Percentiles rank a stretch among this genome's conserved stretches.
These are phyloP conservation scores for Kazachstania africana DNA, from an alignment of 805 yeast genomes.

Conservation along the genomic window DNA sequence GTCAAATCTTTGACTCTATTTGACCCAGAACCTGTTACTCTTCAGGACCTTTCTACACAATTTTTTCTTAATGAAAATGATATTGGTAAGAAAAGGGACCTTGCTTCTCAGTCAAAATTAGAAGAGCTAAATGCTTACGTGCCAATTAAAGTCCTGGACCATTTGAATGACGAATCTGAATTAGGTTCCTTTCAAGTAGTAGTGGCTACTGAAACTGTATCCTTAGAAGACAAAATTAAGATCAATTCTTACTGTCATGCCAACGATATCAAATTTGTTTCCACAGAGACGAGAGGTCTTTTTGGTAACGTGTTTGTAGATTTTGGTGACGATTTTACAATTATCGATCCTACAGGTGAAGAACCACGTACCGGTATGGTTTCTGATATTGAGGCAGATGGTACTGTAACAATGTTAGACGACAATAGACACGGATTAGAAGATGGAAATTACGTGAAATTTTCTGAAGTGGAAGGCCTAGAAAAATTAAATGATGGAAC, in stretches of 20 bases:
- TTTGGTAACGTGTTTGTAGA: conserved; percentile 87
- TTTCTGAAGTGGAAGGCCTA: conserved; percentile 76
- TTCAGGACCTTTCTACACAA: conserved; percentile 77
- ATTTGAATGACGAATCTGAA: conserved; percentile 38
- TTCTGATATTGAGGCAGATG: conserved; percentile 76
- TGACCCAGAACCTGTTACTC: conserved; percentile 60
- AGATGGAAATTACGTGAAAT: conserved; percentile 84
- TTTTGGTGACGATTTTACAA: conserved; percentile 70
- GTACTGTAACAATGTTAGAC: conserved; percentile 87
- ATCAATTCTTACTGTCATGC: conserved; percentile 68
- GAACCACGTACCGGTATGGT: conserved; percentile 82
- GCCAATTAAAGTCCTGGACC: conserved; percentile 57
- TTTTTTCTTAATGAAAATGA: conserved; percentile 67
- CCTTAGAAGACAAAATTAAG: conserved; percentile 62
- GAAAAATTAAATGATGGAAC: conserved; percentile 61
- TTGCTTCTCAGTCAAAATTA: conserved; percentile 51
- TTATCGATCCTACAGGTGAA: conserved; percentile 83
- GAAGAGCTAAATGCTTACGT: conserved; percentile 84
- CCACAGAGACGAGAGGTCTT: conserved; percentile 76
- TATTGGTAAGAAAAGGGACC: conserved; percentile 69
- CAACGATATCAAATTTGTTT: conserved; percentile 63
- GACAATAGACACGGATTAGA: conserved; percentile 88
- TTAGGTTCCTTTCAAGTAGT: conserved; percentile 58
- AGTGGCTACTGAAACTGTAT: conserved; percentile 64
- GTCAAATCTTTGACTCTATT: conserved; percentile 80